Evolutionary conservation across 768 basidiomycete species (phyloP).

Genomic region (Lactarius pseudohatsudake): DNA sequence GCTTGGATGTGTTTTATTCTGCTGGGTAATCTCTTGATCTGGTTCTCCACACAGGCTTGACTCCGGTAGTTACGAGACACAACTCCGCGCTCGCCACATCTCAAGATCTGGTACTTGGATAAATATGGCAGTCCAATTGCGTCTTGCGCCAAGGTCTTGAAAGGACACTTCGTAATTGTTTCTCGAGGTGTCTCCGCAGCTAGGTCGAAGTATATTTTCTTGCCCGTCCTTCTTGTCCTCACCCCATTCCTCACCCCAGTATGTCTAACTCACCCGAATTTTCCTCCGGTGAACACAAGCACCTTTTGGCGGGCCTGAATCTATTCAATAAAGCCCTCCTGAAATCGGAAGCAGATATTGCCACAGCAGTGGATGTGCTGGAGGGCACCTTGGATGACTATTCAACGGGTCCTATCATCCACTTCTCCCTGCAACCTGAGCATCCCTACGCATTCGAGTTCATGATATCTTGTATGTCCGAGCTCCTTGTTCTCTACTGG

Average conservation of each 20-base stretch:
- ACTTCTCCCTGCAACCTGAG: slow-evolving; percentile 1
- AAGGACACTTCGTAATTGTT: neutral
- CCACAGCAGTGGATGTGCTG: slow-evolving; percentile 6
- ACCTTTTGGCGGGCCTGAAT: slow-evolving; percentile 8
- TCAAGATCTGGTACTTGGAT: neutral
- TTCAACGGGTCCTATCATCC: slow-evolving; percentile 17
- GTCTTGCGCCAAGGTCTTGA: too few relatives aligned
- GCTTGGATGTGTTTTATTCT: too few relatives aligned
- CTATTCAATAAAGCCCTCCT: slow-evolving; percentile 15
- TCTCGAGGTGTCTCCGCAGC: slow-evolving; percentile 20
- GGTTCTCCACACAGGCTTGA: neutral
- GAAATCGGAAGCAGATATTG: slow-evolving; percentile 3
- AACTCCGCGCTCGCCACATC: neutral
- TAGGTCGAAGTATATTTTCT: neutral
- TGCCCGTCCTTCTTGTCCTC: neutral
- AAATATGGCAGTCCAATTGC: slow-evolving; percentile 15
- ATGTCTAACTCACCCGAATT: slow-evolving; percentile 3
- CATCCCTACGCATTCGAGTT: slow-evolving; percentile 19
- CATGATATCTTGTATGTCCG: slow-evolving; percentile 11
- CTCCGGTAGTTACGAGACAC: neutral
- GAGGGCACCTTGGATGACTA: slow-evolving; percentile 12
- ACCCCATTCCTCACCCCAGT: too few relatives aligned
- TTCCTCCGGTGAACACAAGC: neutral
- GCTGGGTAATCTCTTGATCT: too few relatives aligned
- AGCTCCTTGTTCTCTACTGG: too few relatives aligned